phyloP scores from a whole-genome alignment of 768 basidiomycete species.

The Mycena galericulata region DNA sequence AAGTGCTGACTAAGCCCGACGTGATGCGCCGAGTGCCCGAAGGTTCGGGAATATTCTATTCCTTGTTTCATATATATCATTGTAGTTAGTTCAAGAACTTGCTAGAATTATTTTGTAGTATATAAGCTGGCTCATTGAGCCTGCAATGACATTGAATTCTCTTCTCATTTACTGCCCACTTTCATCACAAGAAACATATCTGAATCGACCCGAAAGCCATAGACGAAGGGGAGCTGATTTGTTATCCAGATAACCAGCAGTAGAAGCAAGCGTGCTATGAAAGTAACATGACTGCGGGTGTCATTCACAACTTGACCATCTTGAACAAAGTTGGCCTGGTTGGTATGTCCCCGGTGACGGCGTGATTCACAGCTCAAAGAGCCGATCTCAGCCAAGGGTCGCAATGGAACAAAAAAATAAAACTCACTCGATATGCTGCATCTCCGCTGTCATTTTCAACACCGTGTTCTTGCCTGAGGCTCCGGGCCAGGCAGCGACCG shows the following conservation, averaged over 20 bases:
- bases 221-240: conserved; percentile 2
- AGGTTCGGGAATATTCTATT: too few species aligned
- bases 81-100: too few species aligned
- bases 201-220: background rate
- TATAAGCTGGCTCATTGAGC: too few species aligned
- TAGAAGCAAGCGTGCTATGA: conserved; percentile 1
- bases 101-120: too few species aligned
- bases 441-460: conserved; percentile 5
- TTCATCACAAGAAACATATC: conserved; percentile 12
- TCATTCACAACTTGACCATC: conserved; percentile 10
- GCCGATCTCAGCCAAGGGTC: background rate
- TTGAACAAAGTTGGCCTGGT: background rate
- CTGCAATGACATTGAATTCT: too few species aligned
- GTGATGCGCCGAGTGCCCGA: too few species aligned
- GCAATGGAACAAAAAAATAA: background rate
- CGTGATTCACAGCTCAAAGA: conserved; percentile 13
- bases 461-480: background rate
- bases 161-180: too few species aligned
- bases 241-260: conserved; percentile 2
- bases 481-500: background rate
- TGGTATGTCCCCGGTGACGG: background rate
- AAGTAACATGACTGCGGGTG: background rate
- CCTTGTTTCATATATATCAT: too few species aligned
- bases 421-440: conserved; percentile 11
- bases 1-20: too few species aligned